A percentile compares a stretch with the other conserved stretches of the same genome.
phyloP scores from a whole-genome alignment of 2,329 filamentous ascomycete genomes.

The Sarocladium strictum region DNA sequence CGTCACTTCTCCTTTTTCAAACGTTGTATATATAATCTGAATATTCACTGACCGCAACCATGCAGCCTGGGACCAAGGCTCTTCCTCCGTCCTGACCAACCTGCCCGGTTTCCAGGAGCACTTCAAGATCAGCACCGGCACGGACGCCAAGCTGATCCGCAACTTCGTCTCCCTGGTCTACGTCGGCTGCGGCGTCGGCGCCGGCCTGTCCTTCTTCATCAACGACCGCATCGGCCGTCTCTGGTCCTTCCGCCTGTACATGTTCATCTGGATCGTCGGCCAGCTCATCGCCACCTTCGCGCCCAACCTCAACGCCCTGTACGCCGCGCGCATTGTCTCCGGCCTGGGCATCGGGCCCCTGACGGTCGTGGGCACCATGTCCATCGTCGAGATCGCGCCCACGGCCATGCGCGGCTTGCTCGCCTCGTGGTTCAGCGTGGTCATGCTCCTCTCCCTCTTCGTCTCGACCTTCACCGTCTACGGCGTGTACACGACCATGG shows the following conservation, averaged over 20 bases:
- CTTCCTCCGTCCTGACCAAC: conserved; percentile 21
- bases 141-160: conserved; percentile 17
- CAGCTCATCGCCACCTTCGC: conserved; percentile 26
- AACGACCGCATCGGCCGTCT: conserved; percentile 31
- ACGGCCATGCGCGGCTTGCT: conserved; percentile 32
- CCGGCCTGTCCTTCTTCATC: conserved; percentile 29
- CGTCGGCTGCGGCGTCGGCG: conserved; percentile 19
- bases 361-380: conserved; percentile 30
- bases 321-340: conserved; percentile 28
- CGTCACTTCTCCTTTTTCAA: too few species aligned
- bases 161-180: conserved; percentile 31
- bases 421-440: conserved; percentile 29
- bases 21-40: too few species aligned
- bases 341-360: conserved; percentile 32
- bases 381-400: conserved; percentile 33
- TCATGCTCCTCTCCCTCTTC: conserved; percentile 27
- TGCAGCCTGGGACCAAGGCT: conserved; percentile 18
- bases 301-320: conserved; percentile 23
- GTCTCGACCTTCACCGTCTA: conserved; percentile 27
- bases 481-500: conserved; percentile 25
- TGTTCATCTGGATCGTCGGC: conserved; percentile 25
- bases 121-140: conserved; percentile 22
- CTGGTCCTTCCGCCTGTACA: conserved; percentile 33
- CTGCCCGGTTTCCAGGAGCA: conserved; percentile 28
- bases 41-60: not conserved